A percentile compares a stretch with the other conserved stretches of the same genome.
phyloP scores from a whole-genome alignment of 2,329 filamentous ascomycete genomes.

The Epichloe brachyelytri region DNA sequence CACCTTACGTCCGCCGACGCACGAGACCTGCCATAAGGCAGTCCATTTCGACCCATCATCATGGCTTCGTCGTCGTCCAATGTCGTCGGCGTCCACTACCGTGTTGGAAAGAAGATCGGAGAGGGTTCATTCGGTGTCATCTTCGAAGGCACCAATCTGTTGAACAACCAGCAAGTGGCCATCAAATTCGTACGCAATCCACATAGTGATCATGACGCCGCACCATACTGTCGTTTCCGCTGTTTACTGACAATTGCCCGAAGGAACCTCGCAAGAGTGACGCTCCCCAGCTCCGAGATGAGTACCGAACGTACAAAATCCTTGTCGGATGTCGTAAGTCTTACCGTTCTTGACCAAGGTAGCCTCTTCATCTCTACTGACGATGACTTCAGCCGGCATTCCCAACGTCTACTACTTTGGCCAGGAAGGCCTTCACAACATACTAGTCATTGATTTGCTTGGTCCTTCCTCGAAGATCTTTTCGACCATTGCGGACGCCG shows the following conservation, averaged over 20 bases:
- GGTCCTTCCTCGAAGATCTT: conserved; percentile 92
- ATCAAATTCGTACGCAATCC: conserved; percentile 83
- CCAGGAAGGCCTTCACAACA: conserved; percentile 99
- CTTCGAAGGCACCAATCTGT: conserved; percentile 93
- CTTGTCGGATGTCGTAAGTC: conserved; percentile 92
- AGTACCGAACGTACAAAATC: conserved; percentile 99
- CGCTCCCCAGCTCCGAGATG: conserved; percentile 91
- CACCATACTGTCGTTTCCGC: background rate
- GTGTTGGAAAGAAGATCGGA: conserved; percentile 98
- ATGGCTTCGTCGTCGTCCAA: conserved; percentile 90
- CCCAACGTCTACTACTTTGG: conserved; percentile 99
- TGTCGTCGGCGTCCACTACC: conserved; percentile 96
- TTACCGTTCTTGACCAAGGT: background rate
- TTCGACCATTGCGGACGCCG: conserved; percentile 99
- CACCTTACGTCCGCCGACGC: conserved; percentile 3
- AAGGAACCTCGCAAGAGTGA: conserved; percentile 98
- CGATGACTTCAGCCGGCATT: conserved; percentile 50
- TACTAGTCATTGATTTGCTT: conserved; percentile 95
- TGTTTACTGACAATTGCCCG: conserved; percentile 2
- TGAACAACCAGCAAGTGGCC: conserved; percentile 98
- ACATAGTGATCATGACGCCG: background rate
- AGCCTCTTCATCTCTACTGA: background rate
- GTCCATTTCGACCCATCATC: conserved; percentile 15
- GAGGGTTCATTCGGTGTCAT: conserved; percentile 98
- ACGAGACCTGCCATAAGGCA: conserved; percentile 4